Evolutionary conservation across 495 filamentous ascomycete genomes (phyloP).

Genomic region (Ramalina intermedia): DNA sequence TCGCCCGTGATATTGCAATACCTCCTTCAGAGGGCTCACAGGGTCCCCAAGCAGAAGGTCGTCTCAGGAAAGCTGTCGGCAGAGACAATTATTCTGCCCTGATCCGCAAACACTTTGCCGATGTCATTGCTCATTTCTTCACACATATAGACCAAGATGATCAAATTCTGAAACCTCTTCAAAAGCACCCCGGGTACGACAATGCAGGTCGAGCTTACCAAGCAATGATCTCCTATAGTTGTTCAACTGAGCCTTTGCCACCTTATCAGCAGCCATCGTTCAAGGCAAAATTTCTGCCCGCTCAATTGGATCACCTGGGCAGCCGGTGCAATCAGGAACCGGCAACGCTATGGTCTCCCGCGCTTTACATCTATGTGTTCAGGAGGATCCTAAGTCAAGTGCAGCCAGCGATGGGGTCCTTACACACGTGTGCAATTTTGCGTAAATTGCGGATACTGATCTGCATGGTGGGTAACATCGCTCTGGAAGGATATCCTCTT

Average conservation of each 20-base stretch:
- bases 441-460: constrained; percentile 74
- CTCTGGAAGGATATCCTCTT: constrained; percentile 65
- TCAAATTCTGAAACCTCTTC: constrained; percentile 56
- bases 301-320: constrained; percentile 64
- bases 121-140: constrained; percentile 62
- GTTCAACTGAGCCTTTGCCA: constrained; percentile 45
- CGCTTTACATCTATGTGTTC: constrained; percentile 58
- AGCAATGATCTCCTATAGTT: constrained; percentile 48
- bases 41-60: constrained; percentile 49
- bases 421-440: constrained; percentile 74
- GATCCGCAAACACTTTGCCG: constrained; percentile 53
- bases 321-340: constrained; percentile 49
- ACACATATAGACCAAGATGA: constrained; percentile 56
- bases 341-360: constrained; percentile 58
- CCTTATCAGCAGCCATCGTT: constrained; percentile 78
- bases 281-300: constrained; percentile 55
- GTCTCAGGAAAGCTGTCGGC: constrained; percentile 55
- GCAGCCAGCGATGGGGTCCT: constrained; percentile 72
- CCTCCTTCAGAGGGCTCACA: constrained; percentile 34
- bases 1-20: constrained; percentile 60
- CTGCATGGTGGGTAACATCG: constrained; percentile 56
- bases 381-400: constrained; percentile 67
- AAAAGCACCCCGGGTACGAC: constrained; percentile 42
- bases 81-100: constrained; percentile 44
- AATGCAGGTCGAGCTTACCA: constrained; percentile 48